These are phyloP conservation scores for Corymbia citriodora DNA, from an alignment of 441 rosid genomes.

Conservation along the genomic window DNA sequence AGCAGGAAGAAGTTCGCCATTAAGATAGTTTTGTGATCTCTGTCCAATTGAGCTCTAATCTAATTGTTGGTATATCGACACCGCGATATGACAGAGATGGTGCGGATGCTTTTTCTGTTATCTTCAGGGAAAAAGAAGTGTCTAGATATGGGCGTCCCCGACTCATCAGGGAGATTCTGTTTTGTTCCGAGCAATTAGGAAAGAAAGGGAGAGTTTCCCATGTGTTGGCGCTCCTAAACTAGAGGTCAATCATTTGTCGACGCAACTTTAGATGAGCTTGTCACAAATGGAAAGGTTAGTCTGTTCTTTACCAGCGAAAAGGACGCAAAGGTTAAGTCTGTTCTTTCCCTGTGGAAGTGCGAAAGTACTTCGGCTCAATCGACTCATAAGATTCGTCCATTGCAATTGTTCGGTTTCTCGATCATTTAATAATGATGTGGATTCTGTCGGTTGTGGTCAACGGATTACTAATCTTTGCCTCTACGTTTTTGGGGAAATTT, in stretches of 20 bases:
- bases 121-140: background rate
- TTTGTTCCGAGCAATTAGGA: background rate
- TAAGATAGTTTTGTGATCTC: background rate
- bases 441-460: background rate
- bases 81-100: background rate
- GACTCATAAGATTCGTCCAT: background rate
- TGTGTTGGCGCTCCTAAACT: background rate
- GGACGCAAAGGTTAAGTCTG: background rate
- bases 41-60: background rate
- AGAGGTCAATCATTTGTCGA: background rate
- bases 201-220: background rate
- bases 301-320: background rate
- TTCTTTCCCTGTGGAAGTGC: background rate
- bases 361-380: background rate
- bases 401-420: background rate
- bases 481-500: background rate
- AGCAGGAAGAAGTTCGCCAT: background rate
- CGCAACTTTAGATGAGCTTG: background rate
- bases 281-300: too few relatives aligned
- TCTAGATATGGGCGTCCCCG: background rate
- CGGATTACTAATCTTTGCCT: background rate
- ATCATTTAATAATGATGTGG: background rate
- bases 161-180: background rate
- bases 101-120: background rate
- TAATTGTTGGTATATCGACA: background rate